Evolutionary conservation across 768 basidiomycete species (phyloP).

Genomic region (Clitopilus hobsonii): DNA sequence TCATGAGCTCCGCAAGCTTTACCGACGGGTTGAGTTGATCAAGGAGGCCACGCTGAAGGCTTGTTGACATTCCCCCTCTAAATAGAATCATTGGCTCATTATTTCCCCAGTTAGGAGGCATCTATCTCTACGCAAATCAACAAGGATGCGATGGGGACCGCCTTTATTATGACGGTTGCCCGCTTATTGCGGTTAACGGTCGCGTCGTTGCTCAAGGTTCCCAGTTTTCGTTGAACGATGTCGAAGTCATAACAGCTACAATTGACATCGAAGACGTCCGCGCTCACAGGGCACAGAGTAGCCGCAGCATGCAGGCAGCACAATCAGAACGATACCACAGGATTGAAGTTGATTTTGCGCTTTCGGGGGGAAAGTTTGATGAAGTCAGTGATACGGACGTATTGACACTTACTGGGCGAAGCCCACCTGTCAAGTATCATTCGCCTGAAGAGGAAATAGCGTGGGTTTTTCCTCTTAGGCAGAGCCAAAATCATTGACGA

Average conservation of each 20-base stretch:
- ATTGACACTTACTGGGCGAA: slow-evolving; percentile 31
- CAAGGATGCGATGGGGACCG: slow-evolving; percentile 99
- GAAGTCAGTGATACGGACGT: slow-evolving; percentile 52
- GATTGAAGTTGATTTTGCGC: slow-evolving; percentile 74
- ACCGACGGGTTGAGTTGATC: slow-evolving; percentile 88
- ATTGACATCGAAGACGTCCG: slow-evolving; percentile 97
- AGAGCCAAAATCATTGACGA: not conserved
- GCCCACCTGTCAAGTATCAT: slow-evolving; percentile 66
- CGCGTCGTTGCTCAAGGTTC: slow-evolving; percentile 90
- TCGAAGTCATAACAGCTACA: slow-evolving; percentile 94
- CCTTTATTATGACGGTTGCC: slow-evolving; percentile 96
- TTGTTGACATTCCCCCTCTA: not conserved
- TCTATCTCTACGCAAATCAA: slow-evolving; percentile 98
- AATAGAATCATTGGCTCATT: not conserved
- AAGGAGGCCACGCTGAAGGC: slow-evolving; percentile 97
- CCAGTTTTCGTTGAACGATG: slow-evolving; percentile 93
- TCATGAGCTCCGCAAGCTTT: slow-evolving; percentile 95
- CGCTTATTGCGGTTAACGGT: slow-evolving; percentile 95
- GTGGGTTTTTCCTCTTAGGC: slow-evolving; percentile 42
- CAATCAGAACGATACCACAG: slow-evolving; percentile 70
- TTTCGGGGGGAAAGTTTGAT: slow-evolving; percentile 73
- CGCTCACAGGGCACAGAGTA: slow-evolving; percentile 78
- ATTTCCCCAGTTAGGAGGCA: slow-evolving; percentile 73
- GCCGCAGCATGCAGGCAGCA: slow-evolving; percentile 89
- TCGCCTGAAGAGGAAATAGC: slow-evolving; percentile 95